Evolutionary conservation across 73 alveolate genomes (phyloP).

Genomic region (Paramecium bursaria): DNA sequence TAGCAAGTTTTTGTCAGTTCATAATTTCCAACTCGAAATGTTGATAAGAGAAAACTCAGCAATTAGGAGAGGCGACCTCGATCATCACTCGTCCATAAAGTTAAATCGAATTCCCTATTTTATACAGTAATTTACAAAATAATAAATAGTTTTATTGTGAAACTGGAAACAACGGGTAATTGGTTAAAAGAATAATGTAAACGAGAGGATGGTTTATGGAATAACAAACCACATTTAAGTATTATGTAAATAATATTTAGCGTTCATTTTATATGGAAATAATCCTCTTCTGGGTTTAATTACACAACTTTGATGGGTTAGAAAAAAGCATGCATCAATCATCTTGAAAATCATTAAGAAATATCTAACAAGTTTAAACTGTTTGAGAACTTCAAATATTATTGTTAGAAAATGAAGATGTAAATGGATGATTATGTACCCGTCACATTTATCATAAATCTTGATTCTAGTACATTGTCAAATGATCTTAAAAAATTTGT

Average conservation of each 20-base stretch:
- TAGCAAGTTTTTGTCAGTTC: conserved; percentile 29
- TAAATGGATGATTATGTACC: conserved; percentile 60
- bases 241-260: neutral
- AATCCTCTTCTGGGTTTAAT: conserved; percentile 33
- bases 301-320: conserved; percentile 21
- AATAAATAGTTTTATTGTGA: conserved; percentile 47
- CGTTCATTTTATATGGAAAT: conserved; percentile 49
- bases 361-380: conserved; percentile 31
- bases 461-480: conserved; percentile 36
- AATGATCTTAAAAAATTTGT: conserved; percentile 47
- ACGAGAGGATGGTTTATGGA: conserved; percentile 54
- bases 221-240: conserved; percentile 48
- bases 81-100: neutral
- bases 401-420: neutral
- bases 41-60: conserved; percentile 25
- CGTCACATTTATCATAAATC: conserved; percentile 5
- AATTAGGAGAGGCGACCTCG: conserved; percentile 30
- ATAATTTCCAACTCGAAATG: conserved; percentile 1
- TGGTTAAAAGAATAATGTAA: conserved; percentile 29
- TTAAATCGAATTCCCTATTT: neutral
- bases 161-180: conserved; percentile 53
- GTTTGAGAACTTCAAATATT: conserved; percentile 27
- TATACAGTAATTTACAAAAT: neutral
- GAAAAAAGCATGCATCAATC: conserved; percentile 47
- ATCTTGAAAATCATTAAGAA: conserved; percentile 46